Evolutionary conservation across 352 stramenopile species (phyloP).

Genomic region (Phytopythium litorale): DNA sequence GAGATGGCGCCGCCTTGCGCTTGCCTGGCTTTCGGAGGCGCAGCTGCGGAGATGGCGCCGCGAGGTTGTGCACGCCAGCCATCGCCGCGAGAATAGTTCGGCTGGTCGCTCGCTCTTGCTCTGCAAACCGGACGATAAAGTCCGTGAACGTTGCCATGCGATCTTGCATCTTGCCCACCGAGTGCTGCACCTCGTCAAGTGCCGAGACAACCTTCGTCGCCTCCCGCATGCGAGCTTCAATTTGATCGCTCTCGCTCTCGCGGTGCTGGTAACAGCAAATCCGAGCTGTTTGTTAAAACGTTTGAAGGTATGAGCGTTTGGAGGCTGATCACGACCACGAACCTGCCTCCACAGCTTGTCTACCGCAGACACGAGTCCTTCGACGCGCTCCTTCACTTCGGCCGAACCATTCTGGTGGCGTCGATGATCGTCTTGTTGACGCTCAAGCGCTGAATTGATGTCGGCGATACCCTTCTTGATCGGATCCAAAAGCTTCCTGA

Average conservation of each 20-base stretch:
- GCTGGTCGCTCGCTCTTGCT: not conserved
- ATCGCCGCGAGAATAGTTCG: slow-evolving; percentile 1
- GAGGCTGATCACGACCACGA: slow-evolving; percentile 7
- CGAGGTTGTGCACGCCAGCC: not conserved
- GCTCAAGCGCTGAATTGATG: slow-evolving; percentile 2
- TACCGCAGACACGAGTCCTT: slow-evolving; percentile 16
- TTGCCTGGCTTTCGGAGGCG: not conserved
- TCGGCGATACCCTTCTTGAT: slow-evolving; percentile 1
- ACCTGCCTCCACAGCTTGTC: slow-evolving; percentile 29
- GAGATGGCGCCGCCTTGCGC: not conserved
- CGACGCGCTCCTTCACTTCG: slow-evolving; percentile 14
- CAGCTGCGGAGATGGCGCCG: not conserved
- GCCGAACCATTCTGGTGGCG: slow-evolving; percentile 8
- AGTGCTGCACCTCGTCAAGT: slow-evolving; percentile 1
- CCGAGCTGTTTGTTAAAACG: not conserved
- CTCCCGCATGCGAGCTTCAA: not conserved
- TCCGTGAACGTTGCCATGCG: not conserved
- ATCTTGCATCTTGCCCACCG: slow-evolving; percentile 1
- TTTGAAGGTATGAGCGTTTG: not conserved
- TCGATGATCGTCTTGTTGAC: not conserved
- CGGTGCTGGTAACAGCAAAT: not conserved
- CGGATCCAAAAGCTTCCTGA: slow-evolving; percentile 4
- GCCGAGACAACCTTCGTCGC: not conserved
- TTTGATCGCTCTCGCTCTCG: not conserved
- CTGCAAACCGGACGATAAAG: not conserved